Evolutionary conservation across 805 yeast genomes (phyloP).

Genomic region (Hanseniaspora occidentalis): DNA sequence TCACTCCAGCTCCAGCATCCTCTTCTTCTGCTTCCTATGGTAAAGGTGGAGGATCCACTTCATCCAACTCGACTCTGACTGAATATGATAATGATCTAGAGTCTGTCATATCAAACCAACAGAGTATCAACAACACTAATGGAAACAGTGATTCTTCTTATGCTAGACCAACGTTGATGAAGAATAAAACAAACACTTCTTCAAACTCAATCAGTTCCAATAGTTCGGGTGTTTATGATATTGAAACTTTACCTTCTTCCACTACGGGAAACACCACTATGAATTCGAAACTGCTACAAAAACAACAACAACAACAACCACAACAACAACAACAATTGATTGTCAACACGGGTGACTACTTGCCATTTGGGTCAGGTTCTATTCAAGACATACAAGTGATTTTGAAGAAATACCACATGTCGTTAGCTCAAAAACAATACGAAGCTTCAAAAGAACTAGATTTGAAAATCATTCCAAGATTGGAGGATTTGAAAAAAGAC

Average conservation of each 20-base stretch:
- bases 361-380: conserved; percentile 65
- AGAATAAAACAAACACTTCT: conserved; percentile 1
- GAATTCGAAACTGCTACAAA: no score
- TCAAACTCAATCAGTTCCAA: conserved; percentile 3
- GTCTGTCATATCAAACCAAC: no score
- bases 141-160: conserved; percentile 2
- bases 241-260: conserved; percentile 3
- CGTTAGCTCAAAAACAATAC: conserved; percentile 42
- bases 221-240: conserved; percentile 5
- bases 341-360: conserved; percentile 31
- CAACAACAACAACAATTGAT: conserved; percentile 9
- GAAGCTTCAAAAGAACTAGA: conserved; percentile 42
- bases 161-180: conserved; percentile 4
- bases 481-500: conserved; percentile 54
- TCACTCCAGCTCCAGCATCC: not conserved
- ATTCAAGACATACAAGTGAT: conserved; percentile 67
- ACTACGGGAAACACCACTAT: no score
- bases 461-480: conserved; percentile 40
- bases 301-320: conserved; percentile 3
- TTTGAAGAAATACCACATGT: conserved; percentile 50
- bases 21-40: not conserved
- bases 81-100: no score
- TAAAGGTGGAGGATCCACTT: no score
- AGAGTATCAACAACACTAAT: not conserved
- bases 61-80: no score